phyloP scores from a whole-genome alignment of 306 rosid genomes.

The Dalbergia cochinchinensis region DNA sequence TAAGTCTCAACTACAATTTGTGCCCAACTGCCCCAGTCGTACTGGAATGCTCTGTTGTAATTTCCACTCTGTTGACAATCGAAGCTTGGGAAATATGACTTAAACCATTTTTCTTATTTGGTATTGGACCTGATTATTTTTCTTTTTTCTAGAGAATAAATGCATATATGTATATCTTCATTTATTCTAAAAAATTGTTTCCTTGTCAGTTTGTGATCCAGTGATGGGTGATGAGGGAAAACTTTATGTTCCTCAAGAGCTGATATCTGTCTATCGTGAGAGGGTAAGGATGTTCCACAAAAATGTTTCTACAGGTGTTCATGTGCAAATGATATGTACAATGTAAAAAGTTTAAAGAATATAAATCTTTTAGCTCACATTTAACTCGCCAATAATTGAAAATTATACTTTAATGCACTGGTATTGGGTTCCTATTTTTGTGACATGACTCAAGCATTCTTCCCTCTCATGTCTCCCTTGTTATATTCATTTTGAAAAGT shows the following conservation, averaged over 20 bases:
- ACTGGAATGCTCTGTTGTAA: neutral
- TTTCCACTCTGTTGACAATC: conserved; percentile 9
- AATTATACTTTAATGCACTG: conserved; percentile 15
- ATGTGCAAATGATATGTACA: conserved; percentile 33
- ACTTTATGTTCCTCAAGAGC: conserved; percentile 86
- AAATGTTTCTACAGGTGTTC: conserved; percentile 31
- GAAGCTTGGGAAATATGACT: conserved; percentile 13
- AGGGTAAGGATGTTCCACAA: conserved; percentile 63
- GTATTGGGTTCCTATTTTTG: neutral
- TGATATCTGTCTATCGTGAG: conserved; percentile 87
- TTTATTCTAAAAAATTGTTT: conserved; percentile 11
- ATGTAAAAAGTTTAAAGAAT: conserved; percentile 10
- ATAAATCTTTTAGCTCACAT: conserved; percentile 31
- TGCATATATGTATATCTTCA: conserved; percentile 14
- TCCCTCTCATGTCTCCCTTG: conserved; percentile 11
- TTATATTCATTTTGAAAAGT: conserved; percentile 32
- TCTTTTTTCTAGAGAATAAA: neutral
- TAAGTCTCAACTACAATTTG: conserved; percentile 1
- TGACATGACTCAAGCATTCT: conserved; percentile 11
- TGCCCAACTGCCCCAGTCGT: conserved; percentile 9
- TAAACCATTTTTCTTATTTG: neutral
- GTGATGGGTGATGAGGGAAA: conserved; percentile 99
- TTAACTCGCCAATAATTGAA: conserved; percentile 29
- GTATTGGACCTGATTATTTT: conserved; percentile 8
- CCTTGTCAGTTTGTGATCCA: conserved; percentile 90